A percentile compares a stretch with the other conserved stretches of the same genome.
Evolutionary conservation across 2,329 filamentous ascomycete genomes (phyloP).

Genomic region (Davidsoniella neocaledoniae): DNA sequence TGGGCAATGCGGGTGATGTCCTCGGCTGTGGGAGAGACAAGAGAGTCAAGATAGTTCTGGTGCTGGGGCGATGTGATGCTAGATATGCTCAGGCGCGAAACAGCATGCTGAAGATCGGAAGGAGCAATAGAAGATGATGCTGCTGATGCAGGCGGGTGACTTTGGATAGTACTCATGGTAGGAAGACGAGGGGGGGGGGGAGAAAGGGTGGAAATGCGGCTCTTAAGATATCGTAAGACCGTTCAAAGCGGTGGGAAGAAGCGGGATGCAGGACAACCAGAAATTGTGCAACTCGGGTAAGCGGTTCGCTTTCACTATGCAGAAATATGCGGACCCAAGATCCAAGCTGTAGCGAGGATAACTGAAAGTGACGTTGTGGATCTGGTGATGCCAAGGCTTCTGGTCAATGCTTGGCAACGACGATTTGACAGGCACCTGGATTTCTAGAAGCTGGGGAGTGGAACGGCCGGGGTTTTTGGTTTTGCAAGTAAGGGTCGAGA

Average conservation of each 20-base stretch:
- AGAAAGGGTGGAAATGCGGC: not conserved
- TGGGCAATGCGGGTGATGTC: conserved; percentile 32
- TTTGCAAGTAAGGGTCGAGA: too few relatives aligned
- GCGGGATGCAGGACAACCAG: not conserved
- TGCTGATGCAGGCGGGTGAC: not conserved
- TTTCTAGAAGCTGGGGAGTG: conserved; percentile 5
- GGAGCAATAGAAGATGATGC: not conserved
- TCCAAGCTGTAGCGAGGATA: not conserved
- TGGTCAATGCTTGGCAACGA: conserved; percentile 4
- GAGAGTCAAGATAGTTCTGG: conserved; percentile 33
- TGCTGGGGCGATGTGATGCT: not conserved
- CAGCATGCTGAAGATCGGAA: not conserved
- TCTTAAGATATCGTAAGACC: too few relatives aligned
- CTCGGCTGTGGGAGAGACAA: conserved; percentile 28
- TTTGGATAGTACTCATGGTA: conserved; percentile 1
- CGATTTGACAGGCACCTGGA: conserved; percentile 5
- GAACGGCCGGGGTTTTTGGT: not conserved
- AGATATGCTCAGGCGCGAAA: conserved; percentile 1
- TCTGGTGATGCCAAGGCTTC: not conserved
- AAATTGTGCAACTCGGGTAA: not conserved
- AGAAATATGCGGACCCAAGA: not conserved
- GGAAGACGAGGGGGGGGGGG: not conserved
- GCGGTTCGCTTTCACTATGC: not conserved
- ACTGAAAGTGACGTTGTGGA: not conserved
- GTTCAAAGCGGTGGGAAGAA: not conserved